Conservation (phyloP, 176 grass and related monocot genomes). For the Thalia dealbata region DNA sequence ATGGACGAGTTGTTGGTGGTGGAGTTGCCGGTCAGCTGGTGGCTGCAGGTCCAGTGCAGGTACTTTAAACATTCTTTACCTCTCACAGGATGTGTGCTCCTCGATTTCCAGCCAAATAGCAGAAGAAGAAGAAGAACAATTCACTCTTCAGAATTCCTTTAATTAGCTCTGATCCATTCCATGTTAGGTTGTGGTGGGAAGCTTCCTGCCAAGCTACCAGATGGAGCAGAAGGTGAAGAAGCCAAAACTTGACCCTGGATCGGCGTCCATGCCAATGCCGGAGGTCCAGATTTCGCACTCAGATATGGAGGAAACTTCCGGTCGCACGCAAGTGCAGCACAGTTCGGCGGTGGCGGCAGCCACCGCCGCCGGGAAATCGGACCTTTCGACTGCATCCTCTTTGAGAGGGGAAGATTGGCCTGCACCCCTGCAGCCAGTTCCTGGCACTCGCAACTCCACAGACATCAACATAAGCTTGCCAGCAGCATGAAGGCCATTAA, state of each 20-base stretch:
- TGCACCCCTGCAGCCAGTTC: not conserved
- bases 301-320: not conserved
- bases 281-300: not conserved
- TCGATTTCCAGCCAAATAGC: no score
- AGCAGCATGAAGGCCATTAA: constrained; percentile 2
- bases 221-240: constrained; percentile 22
- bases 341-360: no score
- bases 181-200: constrained; percentile 19
- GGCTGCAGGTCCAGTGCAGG: constrained; percentile 20
- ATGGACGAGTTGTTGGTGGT: constrained; percentile 18
- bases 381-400: not conserved
- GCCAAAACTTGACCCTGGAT: not conserved
- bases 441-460: not conserved
- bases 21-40: constrained; percentile 19
- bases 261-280: not conserved
- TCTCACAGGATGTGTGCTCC: no score
- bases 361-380: not conserved
- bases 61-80: no score
- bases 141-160: no score
- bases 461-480: constrained; percentile 19
- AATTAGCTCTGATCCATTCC: not conserved
- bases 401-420: constrained; percentile 11
- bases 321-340: not conserved
- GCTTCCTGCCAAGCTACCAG: constrained; percentile 19
- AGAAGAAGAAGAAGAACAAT: no score